These are phyloP conservation scores for Barnettozyma populi DNA, from an alignment of 805 yeast species.

Conservation along the genomic window DNA sequence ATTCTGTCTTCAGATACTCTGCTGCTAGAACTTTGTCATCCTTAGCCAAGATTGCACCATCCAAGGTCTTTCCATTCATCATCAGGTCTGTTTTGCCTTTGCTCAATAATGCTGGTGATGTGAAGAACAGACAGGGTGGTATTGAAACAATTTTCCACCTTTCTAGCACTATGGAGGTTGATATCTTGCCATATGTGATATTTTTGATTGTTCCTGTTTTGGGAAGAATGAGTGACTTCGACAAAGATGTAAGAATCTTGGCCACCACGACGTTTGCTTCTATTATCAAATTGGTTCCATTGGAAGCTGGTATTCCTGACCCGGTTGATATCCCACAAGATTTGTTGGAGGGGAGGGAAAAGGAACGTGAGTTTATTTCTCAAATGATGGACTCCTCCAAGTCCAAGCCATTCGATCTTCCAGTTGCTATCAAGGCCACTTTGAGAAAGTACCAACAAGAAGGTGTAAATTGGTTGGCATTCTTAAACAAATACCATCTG, in stretches of 20 bases:
- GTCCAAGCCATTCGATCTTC: slow-evolving; percentile 80
- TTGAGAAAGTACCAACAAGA: slow-evolving; percentile 95
- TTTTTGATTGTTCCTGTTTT: slow-evolving; percentile 93
- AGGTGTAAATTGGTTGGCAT: slow-evolving; percentile 97
- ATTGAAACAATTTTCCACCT: slow-evolving; percentile 87
- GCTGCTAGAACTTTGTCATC: slow-evolving; percentile 87
- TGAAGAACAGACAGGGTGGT: slow-evolving; percentile 83
- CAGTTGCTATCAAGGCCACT: slow-evolving; percentile 89
- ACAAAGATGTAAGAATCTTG: slow-evolving; percentile 77
- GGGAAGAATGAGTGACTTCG: slow-evolving; percentile 97
- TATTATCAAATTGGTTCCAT: slow-evolving; percentile 88
- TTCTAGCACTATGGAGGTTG: slow-evolving; percentile 78
- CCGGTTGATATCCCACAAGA: slow-evolving; percentile 87
- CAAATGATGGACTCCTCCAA: slow-evolving; percentile 98
- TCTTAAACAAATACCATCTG: slow-evolving; percentile 86
- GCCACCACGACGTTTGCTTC: slow-evolving; percentile 97
- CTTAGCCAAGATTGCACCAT: slow-evolving; percentile 63
- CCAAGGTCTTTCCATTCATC: slow-evolving; percentile 67
- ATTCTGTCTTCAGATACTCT: slow-evolving; percentile 81
- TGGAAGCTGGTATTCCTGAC: slow-evolving; percentile 96
- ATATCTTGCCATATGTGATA: slow-evolving; percentile 88
- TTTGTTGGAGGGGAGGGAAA: slow-evolving; percentile 80
- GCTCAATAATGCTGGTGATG: slow-evolving; percentile 67
- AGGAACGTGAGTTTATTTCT: slow-evolving; percentile 88
- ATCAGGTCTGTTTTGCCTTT: slow-evolving; percentile 77